A percentile compares a stretch with the other conserved stretches of the same genome.
Conservation (phyloP, 257 asterid species). For the Paraleonurus japonicus region DNA sequence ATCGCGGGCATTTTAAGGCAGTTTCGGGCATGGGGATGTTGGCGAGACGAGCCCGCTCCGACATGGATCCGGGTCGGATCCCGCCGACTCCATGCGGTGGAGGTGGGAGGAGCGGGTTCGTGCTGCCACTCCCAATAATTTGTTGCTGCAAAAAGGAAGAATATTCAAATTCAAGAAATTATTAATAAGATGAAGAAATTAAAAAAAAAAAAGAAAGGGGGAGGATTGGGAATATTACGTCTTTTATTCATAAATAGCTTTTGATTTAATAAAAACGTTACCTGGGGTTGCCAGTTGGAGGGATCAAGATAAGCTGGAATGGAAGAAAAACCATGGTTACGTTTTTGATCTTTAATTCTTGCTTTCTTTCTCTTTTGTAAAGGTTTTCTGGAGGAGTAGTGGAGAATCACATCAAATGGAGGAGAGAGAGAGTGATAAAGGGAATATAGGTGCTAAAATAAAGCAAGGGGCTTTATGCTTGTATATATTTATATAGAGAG, state of each 20-base stretch:
- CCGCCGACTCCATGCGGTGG: constrained; percentile 46
- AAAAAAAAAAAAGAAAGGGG: constrained; percentile 12
- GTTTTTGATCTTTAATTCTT: constrained; percentile 40
- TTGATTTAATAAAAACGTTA: constrained; percentile 27
- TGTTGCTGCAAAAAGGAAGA: constrained; percentile 49
- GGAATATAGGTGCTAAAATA: constrained; percentile 84
- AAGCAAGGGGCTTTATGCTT: constrained; percentile 70
- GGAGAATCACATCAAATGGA: constrained; percentile 92
- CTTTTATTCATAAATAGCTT: constrained; percentile 46
- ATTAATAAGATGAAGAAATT: constrained; percentile 28
- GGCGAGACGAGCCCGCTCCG: constrained; percentile 87
- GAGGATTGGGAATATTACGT: constrained; percentile 46
- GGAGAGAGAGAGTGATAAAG: constrained; percentile 42
- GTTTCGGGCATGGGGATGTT: constrained; percentile 81
- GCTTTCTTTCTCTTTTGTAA: constrained; percentile 70
- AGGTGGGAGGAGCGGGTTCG: constrained; percentile 45
- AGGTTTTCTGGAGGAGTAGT: constrained; percentile 62
- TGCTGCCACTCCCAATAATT: constrained; percentile 47
- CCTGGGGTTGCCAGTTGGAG: constrained; percentile 99
- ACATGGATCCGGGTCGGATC: constrained; percentile 83
- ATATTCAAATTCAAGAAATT: constrained; percentile 66
- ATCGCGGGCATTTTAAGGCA: constrained; percentile 84
- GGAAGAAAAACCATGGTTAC: constrained; percentile 85
- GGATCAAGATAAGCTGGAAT: constrained; percentile 96
- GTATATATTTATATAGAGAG: constrained; percentile 39